phyloP scores from a whole-genome alignment of 768 basidiomycete species.

The Rhizopogon roseolus region DNA sequence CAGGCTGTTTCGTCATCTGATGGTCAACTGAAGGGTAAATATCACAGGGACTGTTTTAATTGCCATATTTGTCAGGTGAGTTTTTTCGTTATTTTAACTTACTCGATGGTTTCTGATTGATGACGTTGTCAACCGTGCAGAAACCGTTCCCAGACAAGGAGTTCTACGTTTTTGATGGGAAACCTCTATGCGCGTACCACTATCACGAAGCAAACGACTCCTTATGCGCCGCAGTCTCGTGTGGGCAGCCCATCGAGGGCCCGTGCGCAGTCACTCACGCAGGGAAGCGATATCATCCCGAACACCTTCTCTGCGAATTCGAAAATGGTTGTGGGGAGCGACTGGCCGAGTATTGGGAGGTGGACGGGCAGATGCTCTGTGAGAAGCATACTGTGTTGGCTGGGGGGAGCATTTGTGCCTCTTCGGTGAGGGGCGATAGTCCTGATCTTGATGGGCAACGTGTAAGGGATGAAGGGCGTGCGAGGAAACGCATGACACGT shows the following conservation, averaged over 20 bases:
- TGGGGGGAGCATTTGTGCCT: slow-evolving; percentile 19
- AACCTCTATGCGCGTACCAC: slow-evolving; percentile 87
- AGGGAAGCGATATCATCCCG: slow-evolving; percentile 81
- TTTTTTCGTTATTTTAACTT: too few relatives aligned
- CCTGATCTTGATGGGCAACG: slow-evolving; percentile 4
- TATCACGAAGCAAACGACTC: slow-evolving; percentile 92
- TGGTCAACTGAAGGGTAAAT: slow-evolving; percentile 94
- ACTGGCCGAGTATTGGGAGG: slow-evolving; percentile 85
- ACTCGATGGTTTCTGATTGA: too few relatives aligned
- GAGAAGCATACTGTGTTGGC: slow-evolving; percentile 61
- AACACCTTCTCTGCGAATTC: slow-evolving; percentile 83
- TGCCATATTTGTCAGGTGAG: slow-evolving; percentile 77
- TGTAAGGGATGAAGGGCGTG: slow-evolving; percentile 36
- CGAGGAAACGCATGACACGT: slow-evolving; percentile 74
- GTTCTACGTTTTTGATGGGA: slow-evolving; percentile 84
- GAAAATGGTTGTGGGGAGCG: slow-evolving; percentile 47
- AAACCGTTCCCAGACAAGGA: too few relatives aligned
- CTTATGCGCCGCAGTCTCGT: slow-evolving; percentile 72
- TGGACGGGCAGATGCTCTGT: slow-evolving; percentile 81
- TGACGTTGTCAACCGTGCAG: too few relatives aligned
- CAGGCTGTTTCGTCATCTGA: slow-evolving; percentile 89
- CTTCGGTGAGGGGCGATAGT: slow-evolving; percentile 16
- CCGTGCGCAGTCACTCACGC: slow-evolving; percentile 85
- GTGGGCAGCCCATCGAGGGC: slow-evolving; percentile 89
- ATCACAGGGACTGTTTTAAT: slow-evolving; percentile 88